These are phyloP conservation scores for Hortiboletus campestris DNA, from an alignment of 768 basidiomycete species.

Conservation along the genomic window DNA sequence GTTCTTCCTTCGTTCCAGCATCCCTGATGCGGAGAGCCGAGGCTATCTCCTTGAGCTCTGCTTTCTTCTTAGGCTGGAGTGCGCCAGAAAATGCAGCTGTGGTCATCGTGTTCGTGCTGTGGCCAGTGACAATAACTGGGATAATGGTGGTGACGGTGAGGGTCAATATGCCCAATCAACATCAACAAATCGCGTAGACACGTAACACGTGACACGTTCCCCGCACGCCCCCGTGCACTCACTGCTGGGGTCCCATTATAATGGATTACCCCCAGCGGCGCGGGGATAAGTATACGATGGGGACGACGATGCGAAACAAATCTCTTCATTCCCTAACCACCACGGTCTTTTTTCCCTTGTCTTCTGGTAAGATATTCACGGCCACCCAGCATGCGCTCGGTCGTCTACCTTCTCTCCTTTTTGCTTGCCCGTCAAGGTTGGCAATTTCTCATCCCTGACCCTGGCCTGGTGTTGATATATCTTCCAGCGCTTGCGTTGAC, in stretches of 20 bases:
- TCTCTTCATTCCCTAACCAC: constrained; percentile 15
- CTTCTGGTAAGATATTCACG: constrained; percentile 36
- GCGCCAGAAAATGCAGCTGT: constrained; percentile 48
- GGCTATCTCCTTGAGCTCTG: constrained; percentile 63
- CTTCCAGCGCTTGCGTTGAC: constrained; percentile 44
- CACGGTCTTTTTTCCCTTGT: constrained; percentile 14
- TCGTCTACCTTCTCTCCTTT: constrained; percentile 27
- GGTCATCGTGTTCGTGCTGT: constrained; percentile 36
- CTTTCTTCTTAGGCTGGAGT: constrained; percentile 65
- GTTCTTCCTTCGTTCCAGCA: constrained; percentile 60
- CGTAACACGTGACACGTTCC: constrained; percentile 22
- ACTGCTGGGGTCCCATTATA: background rate
- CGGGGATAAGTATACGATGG: too few species aligned
- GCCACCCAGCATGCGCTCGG: constrained; percentile 27
- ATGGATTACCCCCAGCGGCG: too few species aligned
- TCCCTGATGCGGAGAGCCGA: constrained; percentile 49
- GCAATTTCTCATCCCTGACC: constrained; percentile 1
- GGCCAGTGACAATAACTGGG: background rate
- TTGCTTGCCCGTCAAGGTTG: constrained; percentile 65
- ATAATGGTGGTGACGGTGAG: constrained; percentile 12
- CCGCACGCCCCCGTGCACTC: constrained; percentile 6
- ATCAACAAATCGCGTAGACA: constrained; percentile 30
- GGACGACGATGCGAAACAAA: background rate
- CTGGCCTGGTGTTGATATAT: background rate
- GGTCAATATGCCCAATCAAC: constrained; percentile 24